phyloP scores from a whole-genome alignment of 257 asterid species.

The Solanum lycopersicoides region DNA sequence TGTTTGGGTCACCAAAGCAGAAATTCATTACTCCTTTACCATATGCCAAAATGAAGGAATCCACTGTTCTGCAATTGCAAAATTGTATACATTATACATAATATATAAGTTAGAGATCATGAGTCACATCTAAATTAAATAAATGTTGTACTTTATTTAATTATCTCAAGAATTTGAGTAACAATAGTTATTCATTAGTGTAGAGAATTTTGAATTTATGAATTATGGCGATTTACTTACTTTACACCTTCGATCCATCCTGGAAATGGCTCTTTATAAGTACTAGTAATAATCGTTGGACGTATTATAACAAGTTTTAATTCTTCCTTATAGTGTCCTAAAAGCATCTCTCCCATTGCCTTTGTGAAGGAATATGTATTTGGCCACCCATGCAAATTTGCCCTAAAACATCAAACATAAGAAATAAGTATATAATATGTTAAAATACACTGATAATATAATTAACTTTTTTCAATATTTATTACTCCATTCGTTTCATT shows the following conservation, averaged over 20 bases:
- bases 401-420: slow-evolving; percentile 5
- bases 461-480: neutral
- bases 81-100: neutral
- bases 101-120: neutral
- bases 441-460: neutral
- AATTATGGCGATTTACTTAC: neutral
- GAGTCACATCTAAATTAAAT: neutral
- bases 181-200: neutral
- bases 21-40: slow-evolving; percentile 38
- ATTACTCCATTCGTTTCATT: no score
- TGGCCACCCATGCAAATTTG: slow-evolving; percentile 63
- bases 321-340: slow-evolving; percentile 22
- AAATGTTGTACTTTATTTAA: neutral
- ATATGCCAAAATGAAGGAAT: slow-evolving; percentile 30
- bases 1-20: slow-evolving; percentile 37
- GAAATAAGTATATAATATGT: no score
- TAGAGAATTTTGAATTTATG: neutral
- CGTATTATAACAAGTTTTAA: slow-evolving; percentile 29
- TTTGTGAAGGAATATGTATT: slow-evolving; percentile 60
- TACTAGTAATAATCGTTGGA: slow-evolving; percentile 51
- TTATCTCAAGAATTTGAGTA: neutral
- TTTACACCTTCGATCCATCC: slow-evolving; percentile 68
- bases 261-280: slow-evolving; percentile 44
- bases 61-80: slow-evolving; percentile 36
- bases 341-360: slow-evolving; percentile 63